Percentiles rank a stretch among this genome's conserved stretches.
These are phyloP conservation scores for Calonectria hawksworthii DNA, from an alignment of 2,329 filamentous ascomycete species.

Conservation along the genomic window DNA sequence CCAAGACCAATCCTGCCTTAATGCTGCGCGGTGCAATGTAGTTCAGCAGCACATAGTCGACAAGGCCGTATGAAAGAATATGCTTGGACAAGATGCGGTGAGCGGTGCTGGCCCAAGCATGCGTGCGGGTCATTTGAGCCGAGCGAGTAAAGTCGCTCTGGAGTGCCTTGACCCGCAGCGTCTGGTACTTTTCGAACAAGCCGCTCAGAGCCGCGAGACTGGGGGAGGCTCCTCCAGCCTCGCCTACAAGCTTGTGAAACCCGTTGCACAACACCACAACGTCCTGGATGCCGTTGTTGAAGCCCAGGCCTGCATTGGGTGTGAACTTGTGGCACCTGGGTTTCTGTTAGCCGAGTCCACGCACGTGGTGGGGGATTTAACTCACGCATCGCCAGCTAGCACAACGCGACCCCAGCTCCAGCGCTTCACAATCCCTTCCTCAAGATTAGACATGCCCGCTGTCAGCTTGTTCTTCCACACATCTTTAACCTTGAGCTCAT, in stretches of 20 bases:
- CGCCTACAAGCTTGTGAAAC: background rate
- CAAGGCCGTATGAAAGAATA: background rate
- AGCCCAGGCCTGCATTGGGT: slow-evolving; percentile 32
- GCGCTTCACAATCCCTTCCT: slow-evolving; percentile 32
- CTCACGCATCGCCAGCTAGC: slow-evolving; percentile 30
- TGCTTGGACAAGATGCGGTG: background rate
- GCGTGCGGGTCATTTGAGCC: background rate
- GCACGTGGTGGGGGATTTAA: background rate
- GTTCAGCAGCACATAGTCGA: background rate
- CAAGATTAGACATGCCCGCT: slow-evolving; percentile 15
- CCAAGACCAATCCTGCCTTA: background rate
- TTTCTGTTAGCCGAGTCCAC: background rate
- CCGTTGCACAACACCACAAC: background rate
- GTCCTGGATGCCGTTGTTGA: slow-evolving; percentile 32
- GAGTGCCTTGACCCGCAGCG: background rate
- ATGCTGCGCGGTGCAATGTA: background rate
- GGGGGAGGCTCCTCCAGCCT: background rate
- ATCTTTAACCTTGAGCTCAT: background rate
- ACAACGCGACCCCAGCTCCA: slow-evolving; percentile 36
- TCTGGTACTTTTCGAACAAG: background rate
- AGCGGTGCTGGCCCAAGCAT: background rate
- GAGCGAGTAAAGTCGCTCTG: background rate
- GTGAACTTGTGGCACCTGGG: slow-evolving; percentile 36
- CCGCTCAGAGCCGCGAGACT: background rate
- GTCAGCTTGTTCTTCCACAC: background rate